Base-by-base conservation (phyloP, 371 early-diverging fungal species). In the Umbelopsis sp. region DNA sequence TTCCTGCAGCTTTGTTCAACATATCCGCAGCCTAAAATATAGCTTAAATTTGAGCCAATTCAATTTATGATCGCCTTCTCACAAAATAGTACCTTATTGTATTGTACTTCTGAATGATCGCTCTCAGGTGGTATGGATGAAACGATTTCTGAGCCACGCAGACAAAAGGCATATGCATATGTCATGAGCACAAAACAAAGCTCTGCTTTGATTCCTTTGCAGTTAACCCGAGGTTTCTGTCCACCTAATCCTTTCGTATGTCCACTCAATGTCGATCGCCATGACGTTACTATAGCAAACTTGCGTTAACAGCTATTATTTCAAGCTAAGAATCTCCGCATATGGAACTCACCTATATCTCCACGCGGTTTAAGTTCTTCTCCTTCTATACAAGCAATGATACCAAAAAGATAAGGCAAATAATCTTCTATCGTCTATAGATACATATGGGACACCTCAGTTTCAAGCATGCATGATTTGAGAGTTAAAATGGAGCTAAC, bases 151-250 rank as follows among this genome's bases (percentile, higher is more conserved):
- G 76, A 71, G 24, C 80, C 74, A 63, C 78, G 76, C 69, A 83
- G 64, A 0, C 84, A 81, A 35, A 76, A 75, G 3, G 80, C 83
- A 65, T 84, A 86, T n/a, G 84, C 84, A 63, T 81, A 84, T 11
- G 89, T 87, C 75, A 88, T 75, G 12, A 89, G 63, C 0, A 83
- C 82, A 73, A 89, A 89, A 14, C 87, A 80, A 24, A 86, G 79
- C 53, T 89, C 89, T 65, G 86, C 87, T 62, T 85, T 77, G 44
- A 88, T 86, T 16, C 81, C 84, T 57, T 72, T 70, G 24, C 87
- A 84, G 24, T 76, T 69, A 10, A 89, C 79, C 37, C 86, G 81
- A 14, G 87, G 86, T 65, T 86, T 84, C 72, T 87, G 85, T n/a
- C 86, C 86, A 4, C 86, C 81, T 4, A 83, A 79, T 14, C 82